Conservation (phyloP, 2,329 filamentous ascomycete genomes). For the Penicillium sp. region DNA sequence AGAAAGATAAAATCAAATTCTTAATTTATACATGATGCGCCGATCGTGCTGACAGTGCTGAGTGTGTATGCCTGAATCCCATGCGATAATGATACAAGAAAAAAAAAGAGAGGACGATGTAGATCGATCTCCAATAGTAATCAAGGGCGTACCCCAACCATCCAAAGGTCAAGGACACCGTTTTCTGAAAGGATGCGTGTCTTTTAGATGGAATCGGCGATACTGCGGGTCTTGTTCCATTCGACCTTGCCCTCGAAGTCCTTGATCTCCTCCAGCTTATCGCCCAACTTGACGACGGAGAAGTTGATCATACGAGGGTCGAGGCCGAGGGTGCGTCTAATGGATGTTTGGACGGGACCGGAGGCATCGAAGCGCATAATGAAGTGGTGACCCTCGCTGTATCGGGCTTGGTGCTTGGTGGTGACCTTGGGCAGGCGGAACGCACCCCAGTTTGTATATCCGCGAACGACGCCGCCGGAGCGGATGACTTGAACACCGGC, state of each 20-base stretch:
- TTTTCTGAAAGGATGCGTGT: background rate
- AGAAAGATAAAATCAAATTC: constrained; percentile 26
- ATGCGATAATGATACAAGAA: constrained; percentile 40
- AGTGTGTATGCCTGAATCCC: constrained; percentile 30
- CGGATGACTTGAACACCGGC: constrained; percentile 82
- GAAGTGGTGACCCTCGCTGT: constrained; percentile 93
- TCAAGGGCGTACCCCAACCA: constrained; percentile 13
- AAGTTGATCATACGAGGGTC: constrained; percentile 92
- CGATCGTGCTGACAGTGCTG: constrained; percentile 39
- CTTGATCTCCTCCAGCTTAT: constrained; percentile 66
- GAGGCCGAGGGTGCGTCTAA: constrained; percentile 76
- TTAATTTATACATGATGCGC: constrained; percentile 41
- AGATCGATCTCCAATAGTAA: constrained; percentile 20
- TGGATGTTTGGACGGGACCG: constrained; percentile 72
- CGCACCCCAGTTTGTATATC: constrained; percentile 92
- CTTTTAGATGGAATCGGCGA: constrained; percentile 36
- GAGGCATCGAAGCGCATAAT: constrained; percentile 94
- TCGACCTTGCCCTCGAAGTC: constrained; percentile 61
- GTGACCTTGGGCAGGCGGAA: constrained; percentile 83
- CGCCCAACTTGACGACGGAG: constrained; percentile 83
- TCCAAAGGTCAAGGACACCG: background rate
- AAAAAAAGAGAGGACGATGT: constrained; percentile 27
- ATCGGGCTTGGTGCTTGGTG: constrained; percentile 79
- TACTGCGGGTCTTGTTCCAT: constrained; percentile 53
- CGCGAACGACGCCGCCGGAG: constrained; percentile 86